Percentiles rank a stretch among this genome's conserved stretches.
phyloP scores from a whole-genome alignment of 225 moss, liverwort and hornwort genomes.

The Pseudoscleropodium purum region DNA sequence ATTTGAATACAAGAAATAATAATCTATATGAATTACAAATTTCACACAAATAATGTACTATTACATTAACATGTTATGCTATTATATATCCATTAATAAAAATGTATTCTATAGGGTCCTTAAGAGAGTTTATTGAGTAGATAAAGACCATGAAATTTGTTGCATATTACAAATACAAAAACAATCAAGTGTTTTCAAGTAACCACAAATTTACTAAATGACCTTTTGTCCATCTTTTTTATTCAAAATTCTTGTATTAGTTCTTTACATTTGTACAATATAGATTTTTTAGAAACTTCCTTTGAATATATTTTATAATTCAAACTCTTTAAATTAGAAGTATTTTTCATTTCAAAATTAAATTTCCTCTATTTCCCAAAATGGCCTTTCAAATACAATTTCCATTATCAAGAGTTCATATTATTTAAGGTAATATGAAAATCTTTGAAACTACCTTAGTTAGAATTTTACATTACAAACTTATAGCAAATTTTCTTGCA shows the following conservation, averaged over 20 bases:
- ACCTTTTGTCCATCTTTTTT: neutral
- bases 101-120: neutral
- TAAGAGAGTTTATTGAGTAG: neutral
- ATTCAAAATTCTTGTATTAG: neutral
- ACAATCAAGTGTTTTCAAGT: neutral
- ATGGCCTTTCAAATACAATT: neutral
- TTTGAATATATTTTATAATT: neutral
- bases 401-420: neutral
- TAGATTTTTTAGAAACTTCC: accelerated
- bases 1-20: neutral
- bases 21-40: neutral
- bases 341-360: neutral
- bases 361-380: neutral
- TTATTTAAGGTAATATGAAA: neutral
- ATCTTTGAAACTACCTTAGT: neutral
- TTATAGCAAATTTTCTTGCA: neutral
- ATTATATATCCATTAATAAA: neutral
- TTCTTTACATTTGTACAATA: neutral
- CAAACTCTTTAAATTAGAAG: neutral
- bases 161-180: neutral
- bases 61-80: neutral
- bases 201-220: neutral
- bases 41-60: neutral
- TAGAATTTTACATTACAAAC: neutral
- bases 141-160: neutral